Conservation (phyloP, 768 basidiomycete genomes). For the Lactifluus pinguis region DNA sequence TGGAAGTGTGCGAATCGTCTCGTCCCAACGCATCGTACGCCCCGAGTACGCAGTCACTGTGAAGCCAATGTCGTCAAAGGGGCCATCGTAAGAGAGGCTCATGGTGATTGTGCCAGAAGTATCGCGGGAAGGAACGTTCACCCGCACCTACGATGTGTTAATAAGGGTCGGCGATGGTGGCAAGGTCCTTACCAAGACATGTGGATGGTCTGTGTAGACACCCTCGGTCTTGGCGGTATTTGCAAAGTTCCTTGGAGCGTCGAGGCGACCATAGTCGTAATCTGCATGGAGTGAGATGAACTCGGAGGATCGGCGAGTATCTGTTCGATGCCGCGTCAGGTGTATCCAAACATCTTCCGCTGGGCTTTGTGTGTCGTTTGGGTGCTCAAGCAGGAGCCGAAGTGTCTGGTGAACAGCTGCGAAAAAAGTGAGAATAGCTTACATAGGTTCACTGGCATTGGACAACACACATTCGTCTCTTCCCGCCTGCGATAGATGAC, state of each 20-base stretch:
- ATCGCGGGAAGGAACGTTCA: slow-evolving; percentile 7
- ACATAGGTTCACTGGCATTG: no score
- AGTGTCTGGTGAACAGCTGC: slow-evolving; percentile 35
- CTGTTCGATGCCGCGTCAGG: slow-evolving; percentile 62
- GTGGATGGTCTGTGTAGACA: slow-evolving; percentile 17
- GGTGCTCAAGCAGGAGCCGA: slow-evolving; percentile 31
- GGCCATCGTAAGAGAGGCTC: slow-evolving; percentile 62
- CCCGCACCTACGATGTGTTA: slow-evolving; percentile 16
- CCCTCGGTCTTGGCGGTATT: slow-evolving; percentile 9
- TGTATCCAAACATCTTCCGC: slow-evolving; percentile 64
- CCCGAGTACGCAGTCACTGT: slow-evolving; percentile 55
- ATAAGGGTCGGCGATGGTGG: background rate
- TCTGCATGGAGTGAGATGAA: slow-evolving; percentile 59
- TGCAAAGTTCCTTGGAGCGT: background rate
- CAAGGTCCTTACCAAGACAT: slow-evolving; percentile 11
- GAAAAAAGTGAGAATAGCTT: background rate
- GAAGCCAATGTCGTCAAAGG: slow-evolving; percentile 50
- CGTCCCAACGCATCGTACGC: slow-evolving; percentile 23
- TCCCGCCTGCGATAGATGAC: slow-evolving; percentile 14
- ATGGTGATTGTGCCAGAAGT: slow-evolving; percentile 38
- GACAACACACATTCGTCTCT: slow-evolving; percentile 26
- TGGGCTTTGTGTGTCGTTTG: background rate
- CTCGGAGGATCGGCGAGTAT: slow-evolving; percentile 51
- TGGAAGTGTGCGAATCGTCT: slow-evolving; percentile 15
- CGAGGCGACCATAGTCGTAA: slow-evolving; percentile 26